These are phyloP conservation scores for Sporothrix schenckii DNA, from an alignment of 2,329 filamentous ascomycete genomes.

Conservation along the genomic window DNA sequence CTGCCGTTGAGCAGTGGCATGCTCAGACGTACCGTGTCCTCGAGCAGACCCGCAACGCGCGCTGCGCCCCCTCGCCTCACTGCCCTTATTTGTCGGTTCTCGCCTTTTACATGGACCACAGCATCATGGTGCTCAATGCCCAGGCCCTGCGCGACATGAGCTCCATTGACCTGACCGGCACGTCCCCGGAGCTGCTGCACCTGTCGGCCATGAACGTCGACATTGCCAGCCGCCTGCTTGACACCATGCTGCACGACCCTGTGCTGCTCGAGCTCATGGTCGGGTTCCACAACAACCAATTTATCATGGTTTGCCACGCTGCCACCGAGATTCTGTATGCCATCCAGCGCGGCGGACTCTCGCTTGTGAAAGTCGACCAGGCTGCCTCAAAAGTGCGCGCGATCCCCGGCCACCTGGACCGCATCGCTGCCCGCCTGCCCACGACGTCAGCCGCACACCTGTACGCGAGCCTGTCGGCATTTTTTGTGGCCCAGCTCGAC, in stretches of 20 bases:
- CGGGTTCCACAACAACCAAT: conserved; percentile 40
- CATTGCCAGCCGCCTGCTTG: conserved; percentile 35
- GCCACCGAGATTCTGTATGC: conserved; percentile 38
- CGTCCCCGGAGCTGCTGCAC: conserved; percentile 34
- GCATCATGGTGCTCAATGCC: conserved; percentile 39
- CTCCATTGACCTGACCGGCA: conserved; percentile 33
- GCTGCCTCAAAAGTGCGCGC: conserved; percentile 33
- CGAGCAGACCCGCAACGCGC: conserved; percentile 34
- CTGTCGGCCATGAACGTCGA: conserved; percentile 33
- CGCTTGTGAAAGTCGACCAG: conserved; percentile 31
- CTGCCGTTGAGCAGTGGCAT: conserved; percentile 37
- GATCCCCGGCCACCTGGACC: conserved; percentile 35
- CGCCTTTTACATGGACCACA: conserved; percentile 39
- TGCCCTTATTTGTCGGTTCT: conserved; percentile 34
- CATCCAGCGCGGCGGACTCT: conserved; percentile 34
- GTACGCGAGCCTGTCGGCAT: conserved; percentile 35
- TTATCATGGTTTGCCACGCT: conserved; percentile 40
- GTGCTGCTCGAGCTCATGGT: conserved; percentile 35
- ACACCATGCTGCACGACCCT: conserved; percentile 35
- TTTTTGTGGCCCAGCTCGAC: conserved; percentile 36
- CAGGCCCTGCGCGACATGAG: conserved; percentile 38
- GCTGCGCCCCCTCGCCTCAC: conserved; percentile 24
- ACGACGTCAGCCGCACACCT: conserved; percentile 34
- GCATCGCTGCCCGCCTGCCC: conserved; percentile 34
- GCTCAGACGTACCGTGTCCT: conserved; percentile 33